A percentile compares a stretch with the other conserved stretches of the same genome.
phyloP scores from a whole-genome alignment of 2,329 filamentous ascomycete genomes.

The Xylaria sp. region DNA sequence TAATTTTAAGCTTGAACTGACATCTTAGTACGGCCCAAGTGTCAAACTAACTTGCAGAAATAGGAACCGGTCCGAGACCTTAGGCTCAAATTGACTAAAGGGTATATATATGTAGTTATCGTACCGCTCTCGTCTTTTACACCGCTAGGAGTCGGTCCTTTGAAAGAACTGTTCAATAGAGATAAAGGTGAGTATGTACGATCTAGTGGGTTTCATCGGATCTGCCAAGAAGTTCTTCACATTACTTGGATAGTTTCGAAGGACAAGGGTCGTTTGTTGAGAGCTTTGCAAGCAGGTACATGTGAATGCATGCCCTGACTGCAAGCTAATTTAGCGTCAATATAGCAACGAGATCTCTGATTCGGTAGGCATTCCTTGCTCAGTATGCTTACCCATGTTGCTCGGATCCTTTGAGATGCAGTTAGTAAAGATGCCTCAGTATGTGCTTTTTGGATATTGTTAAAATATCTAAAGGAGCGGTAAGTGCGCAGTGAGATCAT shows the following conservation, averaged over 20 bases:
- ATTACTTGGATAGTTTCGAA: no score
- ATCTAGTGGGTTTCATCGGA: not conserved
- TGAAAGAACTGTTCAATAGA: no score
- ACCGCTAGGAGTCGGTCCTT: not conserved
- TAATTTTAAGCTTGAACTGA: not conserved
- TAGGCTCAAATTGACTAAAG: not conserved
- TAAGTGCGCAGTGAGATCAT: not conserved
- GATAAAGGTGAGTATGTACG: no score
- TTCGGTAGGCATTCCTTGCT: not conserved
- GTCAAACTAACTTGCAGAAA: not conserved
- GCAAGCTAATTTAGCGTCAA: not conserved
- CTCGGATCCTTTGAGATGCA: no score
- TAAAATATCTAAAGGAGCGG: not conserved
- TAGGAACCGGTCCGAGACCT: not conserved
- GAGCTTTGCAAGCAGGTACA: no score
- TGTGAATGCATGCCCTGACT: no score
- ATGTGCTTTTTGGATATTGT: not conserved
- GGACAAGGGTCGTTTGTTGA: not conserved
- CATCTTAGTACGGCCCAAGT: no score
- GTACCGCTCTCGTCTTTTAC: not conserved
- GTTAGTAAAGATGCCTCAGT: not conserved
- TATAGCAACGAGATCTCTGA: not conserved
- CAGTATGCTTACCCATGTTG: not conserved
- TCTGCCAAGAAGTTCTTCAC: no score
- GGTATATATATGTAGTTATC: not conserved